phyloP scores from a whole-genome alignment of 345 rosid species.

The Gossypium raimondii region DNA sequence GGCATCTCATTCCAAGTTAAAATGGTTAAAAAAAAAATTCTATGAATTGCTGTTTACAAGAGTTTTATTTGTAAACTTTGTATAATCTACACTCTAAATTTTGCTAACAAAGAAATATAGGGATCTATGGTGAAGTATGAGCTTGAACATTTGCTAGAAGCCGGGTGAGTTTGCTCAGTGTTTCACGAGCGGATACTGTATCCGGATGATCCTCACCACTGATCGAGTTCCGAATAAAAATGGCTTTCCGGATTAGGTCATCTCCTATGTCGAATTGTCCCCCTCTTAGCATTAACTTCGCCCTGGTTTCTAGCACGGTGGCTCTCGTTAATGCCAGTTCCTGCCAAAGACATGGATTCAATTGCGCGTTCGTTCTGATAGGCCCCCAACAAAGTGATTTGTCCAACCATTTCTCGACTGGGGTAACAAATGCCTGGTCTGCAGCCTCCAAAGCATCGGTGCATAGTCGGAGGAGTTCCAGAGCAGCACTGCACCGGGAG shows the following conservation, averaged over 20 bases:
- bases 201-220: constrained; percentile 88
- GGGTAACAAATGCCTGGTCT: constrained; percentile 77
- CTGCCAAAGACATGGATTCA: constrained; percentile 90
- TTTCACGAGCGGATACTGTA: constrained; percentile 71
- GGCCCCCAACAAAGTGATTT: constrained; percentile 91
- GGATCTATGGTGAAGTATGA: constrained; percentile 57
- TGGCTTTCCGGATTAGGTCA: constrained; percentile 82
- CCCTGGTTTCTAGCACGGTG: constrained; percentile 80
- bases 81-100: constrained; percentile 36
- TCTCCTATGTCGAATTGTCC: constrained; percentile 84
- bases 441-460: constrained; percentile 83
- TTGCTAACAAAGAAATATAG: constrained; percentile 30
- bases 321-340: constrained; percentile 88
- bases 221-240: constrained; percentile 78
- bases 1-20: constrained; percentile 7
- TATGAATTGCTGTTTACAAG: constrained; percentile 33
- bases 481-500: constrained; percentile 75
- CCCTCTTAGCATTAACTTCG: constrained; percentile 84
- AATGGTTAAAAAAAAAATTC: constrained; percentile 9
- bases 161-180: constrained; percentile 78
- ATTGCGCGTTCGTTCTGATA: constrained; percentile 70
- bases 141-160: constrained; percentile 69
- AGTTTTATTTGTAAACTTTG: constrained; percentile 38
- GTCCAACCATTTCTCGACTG: constrained; percentile 81
- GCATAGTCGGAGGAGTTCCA: constrained; percentile 83